Evolutionary conservation across 2,329 filamentous ascomycete species (phyloP).

Genomic region (Aureobasidium namibiae): DNA sequence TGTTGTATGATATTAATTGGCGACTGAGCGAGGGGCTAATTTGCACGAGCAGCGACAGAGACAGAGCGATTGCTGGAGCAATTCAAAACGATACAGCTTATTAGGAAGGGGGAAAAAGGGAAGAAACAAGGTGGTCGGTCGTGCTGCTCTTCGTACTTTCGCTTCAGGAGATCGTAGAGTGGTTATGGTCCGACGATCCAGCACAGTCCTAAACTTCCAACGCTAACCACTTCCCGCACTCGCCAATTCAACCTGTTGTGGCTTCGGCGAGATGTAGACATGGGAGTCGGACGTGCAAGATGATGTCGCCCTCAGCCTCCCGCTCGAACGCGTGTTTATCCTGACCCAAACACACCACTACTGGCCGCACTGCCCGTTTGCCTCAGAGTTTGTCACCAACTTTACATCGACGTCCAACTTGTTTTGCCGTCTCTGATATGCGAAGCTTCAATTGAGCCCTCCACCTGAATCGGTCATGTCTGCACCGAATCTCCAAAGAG

Average conservation of each 20-base stretch:
- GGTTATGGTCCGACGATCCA: neutral
- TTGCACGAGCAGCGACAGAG: neutral
- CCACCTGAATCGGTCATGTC: neutral
- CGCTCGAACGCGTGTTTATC: neutral
- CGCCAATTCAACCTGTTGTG: constrained; percentile 3
- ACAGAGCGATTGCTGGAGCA: neutral
- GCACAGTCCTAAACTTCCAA: neutral
- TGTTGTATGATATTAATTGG: constrained; percentile 2
- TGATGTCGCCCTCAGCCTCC: neutral
- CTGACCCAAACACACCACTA: neutral
- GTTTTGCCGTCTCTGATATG: neutral
- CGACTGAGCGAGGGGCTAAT: neutral
- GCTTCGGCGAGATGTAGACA: neutral
- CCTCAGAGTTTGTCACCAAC: neutral
- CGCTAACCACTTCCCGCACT: neutral
- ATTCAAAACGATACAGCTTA: neutral
- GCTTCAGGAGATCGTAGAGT: constrained; percentile 10
- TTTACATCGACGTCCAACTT: neutral
- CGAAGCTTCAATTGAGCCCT: neutral
- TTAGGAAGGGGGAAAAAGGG: neutral
- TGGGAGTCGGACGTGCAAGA: neutral
- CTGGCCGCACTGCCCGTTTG: neutral
- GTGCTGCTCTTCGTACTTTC: constrained; percentile 1
- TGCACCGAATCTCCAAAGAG: neutral
- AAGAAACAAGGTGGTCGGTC: neutral